phyloP scores from a whole-genome alignment of 768 basidiomycete genomes.

The Lactarius sanguifluus region DNA sequence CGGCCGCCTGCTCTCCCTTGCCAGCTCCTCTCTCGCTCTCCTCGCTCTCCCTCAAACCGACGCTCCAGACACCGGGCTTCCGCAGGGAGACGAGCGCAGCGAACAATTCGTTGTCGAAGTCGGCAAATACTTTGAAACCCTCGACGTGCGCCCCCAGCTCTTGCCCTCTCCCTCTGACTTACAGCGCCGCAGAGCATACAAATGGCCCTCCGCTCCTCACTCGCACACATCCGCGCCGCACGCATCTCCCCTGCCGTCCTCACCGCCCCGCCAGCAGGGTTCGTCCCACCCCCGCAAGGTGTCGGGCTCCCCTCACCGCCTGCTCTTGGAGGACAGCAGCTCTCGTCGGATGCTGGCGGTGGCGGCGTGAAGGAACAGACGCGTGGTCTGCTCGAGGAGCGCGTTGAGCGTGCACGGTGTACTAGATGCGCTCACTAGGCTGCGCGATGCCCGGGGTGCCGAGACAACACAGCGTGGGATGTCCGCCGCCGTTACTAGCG shows the following conservation, averaged over 20 bases:
- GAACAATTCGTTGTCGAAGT: constrained; percentile 85
- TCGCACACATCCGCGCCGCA: constrained; percentile 79
- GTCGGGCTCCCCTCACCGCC: constrained; percentile 59
- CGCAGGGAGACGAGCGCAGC: constrained; percentile 79
- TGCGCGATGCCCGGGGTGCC: constrained; percentile 13
- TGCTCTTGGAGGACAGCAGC: not conserved
- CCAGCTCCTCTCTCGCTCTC: constrained; percentile 75
- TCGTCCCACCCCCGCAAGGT: constrained; percentile 72
- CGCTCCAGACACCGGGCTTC: constrained; percentile 60
- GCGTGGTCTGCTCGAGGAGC: constrained; percentile 58
- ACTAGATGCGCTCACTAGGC: constrained; percentile 54
- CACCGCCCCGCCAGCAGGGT: constrained; percentile 69
- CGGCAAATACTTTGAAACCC: constrained; percentile 80
- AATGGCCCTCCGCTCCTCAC: constrained; percentile 67
- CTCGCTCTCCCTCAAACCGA: constrained; percentile 85
- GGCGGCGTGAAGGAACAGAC: constrained; percentile 34
- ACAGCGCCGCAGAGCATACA: constrained; percentile 62
- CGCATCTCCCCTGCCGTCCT: constrained; percentile 86
- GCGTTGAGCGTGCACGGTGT: constrained; percentile 54
- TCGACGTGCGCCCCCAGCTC: constrained; percentile 54
- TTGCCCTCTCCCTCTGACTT: constrained; percentile 2
- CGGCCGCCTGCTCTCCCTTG: constrained; percentile 68
- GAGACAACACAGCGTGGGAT: not conserved
- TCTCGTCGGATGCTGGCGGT: constrained; percentile 24
- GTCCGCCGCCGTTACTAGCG: not conserved